These are phyloP conservation scores for Selaginella moellendorffii DNA, from an alignment of 75 land plant species.

Conservation along the genomic window DNA sequence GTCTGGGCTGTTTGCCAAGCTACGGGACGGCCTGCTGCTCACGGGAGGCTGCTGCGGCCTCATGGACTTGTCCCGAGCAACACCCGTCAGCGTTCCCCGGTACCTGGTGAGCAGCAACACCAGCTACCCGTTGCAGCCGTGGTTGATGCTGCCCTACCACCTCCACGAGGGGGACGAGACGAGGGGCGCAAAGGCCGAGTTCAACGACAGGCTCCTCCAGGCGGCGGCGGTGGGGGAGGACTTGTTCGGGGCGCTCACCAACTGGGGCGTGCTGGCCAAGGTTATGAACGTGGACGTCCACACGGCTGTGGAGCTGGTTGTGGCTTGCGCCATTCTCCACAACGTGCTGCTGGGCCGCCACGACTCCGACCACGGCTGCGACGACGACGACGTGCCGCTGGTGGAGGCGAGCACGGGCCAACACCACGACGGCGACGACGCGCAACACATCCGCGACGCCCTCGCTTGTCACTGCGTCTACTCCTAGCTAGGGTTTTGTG, in stretches of 20 bases:
- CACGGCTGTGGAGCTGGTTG: slow-evolving; percentile 42
- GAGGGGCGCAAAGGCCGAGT: slow-evolving; percentile 29
- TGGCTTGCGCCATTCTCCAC: slow-evolving; percentile 57
- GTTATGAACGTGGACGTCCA: slow-evolving; percentile 33
- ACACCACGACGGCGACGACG: too few species aligned
- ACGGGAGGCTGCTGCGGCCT: slow-evolving; percentile 9
- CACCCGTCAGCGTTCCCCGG: slow-evolving; percentile 24
- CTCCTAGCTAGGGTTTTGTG: too few species aligned
- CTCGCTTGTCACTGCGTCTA: too few species aligned
- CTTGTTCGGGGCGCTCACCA: slow-evolving; percentile 33
- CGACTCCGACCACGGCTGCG: too few species aligned
- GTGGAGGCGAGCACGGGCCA: too few species aligned
- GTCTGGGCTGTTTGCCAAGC: slow-evolving; percentile 35
- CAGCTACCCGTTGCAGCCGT: slow-evolving; percentile 38
- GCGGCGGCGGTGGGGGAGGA: slow-evolving; percentile 20
- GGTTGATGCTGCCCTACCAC: slow-evolving; percentile 64
- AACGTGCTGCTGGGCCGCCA: slow-evolving; percentile 42
- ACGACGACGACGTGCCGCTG: too few species aligned
- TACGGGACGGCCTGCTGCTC: slow-evolving; percentile 23
- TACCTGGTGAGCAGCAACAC: slow-evolving; percentile 42
- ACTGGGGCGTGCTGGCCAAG: slow-evolving; percentile 47
- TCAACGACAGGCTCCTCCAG: slow-evolving; percentile 22
- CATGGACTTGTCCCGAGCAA: background rate
- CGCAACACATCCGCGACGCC: too few species aligned
- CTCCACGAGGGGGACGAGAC: slow-evolving; percentile 10